Conservation (phyloP, 2,329 filamentous ascomycete genomes). For the Calonectria hongkongensis region DNA sequence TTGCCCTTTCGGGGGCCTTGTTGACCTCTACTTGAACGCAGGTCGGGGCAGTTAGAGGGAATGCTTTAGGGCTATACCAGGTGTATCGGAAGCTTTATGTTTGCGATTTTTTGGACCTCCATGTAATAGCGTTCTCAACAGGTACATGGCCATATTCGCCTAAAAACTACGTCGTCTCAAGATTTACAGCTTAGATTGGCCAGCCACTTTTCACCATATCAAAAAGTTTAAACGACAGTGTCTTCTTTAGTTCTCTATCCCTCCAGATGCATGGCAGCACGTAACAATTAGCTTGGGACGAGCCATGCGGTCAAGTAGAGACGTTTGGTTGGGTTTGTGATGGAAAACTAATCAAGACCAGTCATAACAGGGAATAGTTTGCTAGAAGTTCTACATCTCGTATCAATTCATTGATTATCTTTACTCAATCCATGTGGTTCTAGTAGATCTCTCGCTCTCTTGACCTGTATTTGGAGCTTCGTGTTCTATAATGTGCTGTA, state of each 20-base stretch:
- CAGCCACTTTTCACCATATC: neutral
- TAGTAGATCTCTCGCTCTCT: too few relatives aligned
- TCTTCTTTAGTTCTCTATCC: neutral
- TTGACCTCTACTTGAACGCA: neutral
- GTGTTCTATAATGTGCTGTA: too few relatives aligned
- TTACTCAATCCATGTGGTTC: too few relatives aligned
- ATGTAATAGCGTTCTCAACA: slow-evolving; percentile 5
- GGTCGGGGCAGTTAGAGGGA: slow-evolving; percentile 17
- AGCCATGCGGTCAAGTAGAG: too few relatives aligned
- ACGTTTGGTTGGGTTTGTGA: too few relatives aligned
- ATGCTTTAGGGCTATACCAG: slow-evolving; percentile 5
- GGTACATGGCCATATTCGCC: neutral
- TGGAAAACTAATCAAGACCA: too few relatives aligned
- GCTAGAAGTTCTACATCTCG: too few relatives aligned
- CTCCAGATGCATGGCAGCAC: neutral
- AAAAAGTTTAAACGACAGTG: neutral
- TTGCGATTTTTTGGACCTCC: neutral
- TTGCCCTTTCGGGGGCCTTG: neutral
- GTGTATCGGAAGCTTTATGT: slow-evolving; percentile 4
- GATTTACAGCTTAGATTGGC: neutral
- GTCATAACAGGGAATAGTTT: too few relatives aligned
- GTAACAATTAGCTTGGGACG: too few relatives aligned
- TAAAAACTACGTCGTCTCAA: neutral
- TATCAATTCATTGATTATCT: too few relatives aligned
- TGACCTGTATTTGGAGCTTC: too few relatives aligned